Evolutionary conservation across 2,329 filamentous ascomycete genomes (phyloP), one percentile per base, ranked within the genome.

Genomic region (Neonectria magnoliae): DNA sequence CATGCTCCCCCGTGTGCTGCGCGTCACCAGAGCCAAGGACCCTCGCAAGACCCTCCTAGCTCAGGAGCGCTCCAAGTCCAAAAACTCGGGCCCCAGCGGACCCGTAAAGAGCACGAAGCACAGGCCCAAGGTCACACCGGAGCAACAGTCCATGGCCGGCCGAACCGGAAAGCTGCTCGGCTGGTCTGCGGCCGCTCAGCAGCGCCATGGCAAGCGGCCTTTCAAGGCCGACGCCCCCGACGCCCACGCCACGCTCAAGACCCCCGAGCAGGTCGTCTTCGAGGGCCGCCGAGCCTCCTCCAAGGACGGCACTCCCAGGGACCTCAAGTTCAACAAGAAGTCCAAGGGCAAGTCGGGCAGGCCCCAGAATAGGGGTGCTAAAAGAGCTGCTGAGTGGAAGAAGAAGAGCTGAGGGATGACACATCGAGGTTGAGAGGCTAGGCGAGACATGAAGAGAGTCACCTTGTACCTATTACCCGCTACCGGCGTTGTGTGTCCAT

Each of bases 1-100:
- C 18, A 90, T 98, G 88, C 88, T 98, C n/a, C 95, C 95, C 10
- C 90, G 96, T 50, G 87, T 90, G 70, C 84, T 99, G 36, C 91
- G 96, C 58, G 94, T 99, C 51, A 91, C 89, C 52, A 90, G 96
- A 65, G 96, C 96, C 75, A 95, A 94, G 79, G 91, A 91, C 62
- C 87, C 86, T 38, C 84, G 86, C 75, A 88, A 88, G 79, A 89
- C 87, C 7, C 78, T 80, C 42, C 79, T 84, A 29, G 86, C 86
- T 58, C 68, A 82, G 71, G 69, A 78, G 72, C 71, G 74, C 59
- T 48, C 69, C 65, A 71, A 72, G 65, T 70, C 73, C 67, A 77
- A 77, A 64, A 67, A 70, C 54, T 77, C 79, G 52, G 71, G 76
- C 33, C 73, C 81, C 57, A 81, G 81, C 36, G 67, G 73, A 70